These are phyloP conservation scores for Ilex asprella DNA, from an alignment of 257 asterid genomes.

Conservation along the genomic window DNA sequence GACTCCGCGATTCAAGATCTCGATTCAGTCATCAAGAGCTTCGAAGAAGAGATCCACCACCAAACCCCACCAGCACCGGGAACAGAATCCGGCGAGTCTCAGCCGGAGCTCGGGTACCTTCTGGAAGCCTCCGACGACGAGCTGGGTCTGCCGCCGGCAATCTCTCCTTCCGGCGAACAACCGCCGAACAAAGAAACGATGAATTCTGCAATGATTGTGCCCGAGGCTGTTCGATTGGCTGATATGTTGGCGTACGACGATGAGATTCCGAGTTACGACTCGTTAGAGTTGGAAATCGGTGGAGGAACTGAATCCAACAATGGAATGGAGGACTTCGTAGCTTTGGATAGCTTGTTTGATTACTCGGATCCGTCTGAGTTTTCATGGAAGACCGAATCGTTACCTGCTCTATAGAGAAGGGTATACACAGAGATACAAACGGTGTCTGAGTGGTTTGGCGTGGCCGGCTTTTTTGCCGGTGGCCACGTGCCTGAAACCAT, in stretches of 20 bases:
- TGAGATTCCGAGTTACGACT: slow-evolving; percentile 26
- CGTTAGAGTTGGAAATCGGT: slow-evolving; percentile 21
- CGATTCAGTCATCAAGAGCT: slow-evolving; percentile 38
- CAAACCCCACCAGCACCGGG: background rate
- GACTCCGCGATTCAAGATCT: slow-evolving; percentile 28
- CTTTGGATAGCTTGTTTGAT: slow-evolving; percentile 30
- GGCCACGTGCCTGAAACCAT: background rate
- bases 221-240: background rate
- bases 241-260: slow-evolving; percentile 12
- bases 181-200: background rate
- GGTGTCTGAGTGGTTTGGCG: too few relatives aligned
- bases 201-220: background rate
- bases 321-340: slow-evolving; percentile 13
- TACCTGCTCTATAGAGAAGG: slow-evolving; percentile 21
- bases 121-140: slow-evolving; percentile 46
- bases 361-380: slow-evolving; percentile 20
- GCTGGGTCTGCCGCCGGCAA: slow-evolving; percentile 37
- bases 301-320: background rate
- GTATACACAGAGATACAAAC: too few relatives aligned
- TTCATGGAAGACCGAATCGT: slow-evolving; percentile 32
- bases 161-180: slow-evolving; percentile 1
- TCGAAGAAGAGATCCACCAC: slow-evolving; percentile 40
- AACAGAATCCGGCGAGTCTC: slow-evolving; percentile 21
- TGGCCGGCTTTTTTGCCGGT: background rate
- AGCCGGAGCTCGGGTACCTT: slow-evolving; percentile 36